These are phyloP conservation scores for Komagataella pastoris DNA, from an alignment of 805 yeast genomes.

Conservation along the genomic window DNA sequence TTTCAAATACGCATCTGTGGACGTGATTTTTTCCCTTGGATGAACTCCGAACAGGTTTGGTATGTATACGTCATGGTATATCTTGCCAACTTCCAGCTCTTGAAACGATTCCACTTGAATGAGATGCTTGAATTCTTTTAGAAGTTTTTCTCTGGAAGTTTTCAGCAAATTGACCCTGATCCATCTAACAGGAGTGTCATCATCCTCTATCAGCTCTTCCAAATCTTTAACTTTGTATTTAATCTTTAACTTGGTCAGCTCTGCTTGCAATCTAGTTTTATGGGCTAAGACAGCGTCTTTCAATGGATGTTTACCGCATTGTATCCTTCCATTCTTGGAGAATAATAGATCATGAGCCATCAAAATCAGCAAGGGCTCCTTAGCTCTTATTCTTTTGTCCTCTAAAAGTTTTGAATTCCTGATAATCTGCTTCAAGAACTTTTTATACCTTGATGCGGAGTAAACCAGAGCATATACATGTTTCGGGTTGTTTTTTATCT, in stretches of 20 bases:
- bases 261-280: constrained; percentile 74
- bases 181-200: constrained; percentile 72
- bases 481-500: constrained; percentile 56
- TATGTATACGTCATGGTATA: constrained; percentile 62
- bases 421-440: constrained; percentile 48
- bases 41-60: constrained; percentile 74
- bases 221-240: constrained; percentile 50
- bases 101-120: constrained; percentile 28
- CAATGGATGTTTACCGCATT: constrained; percentile 77
- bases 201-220: constrained; percentile 38
- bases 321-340: constrained; percentile 66
- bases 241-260: constrained; percentile 63
- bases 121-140: constrained; percentile 23
- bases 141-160: constrained; percentile 23
- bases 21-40: constrained; percentile 58
- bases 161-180: constrained; percentile 59
- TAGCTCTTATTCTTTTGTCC: constrained; percentile 30
- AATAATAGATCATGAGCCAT: constrained; percentile 74
- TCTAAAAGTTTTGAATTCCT: constrained; percentile 54
- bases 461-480: constrained; percentile 77
- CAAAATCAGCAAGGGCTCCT: constrained; percentile 41
- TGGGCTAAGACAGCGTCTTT: constrained; percentile 71
- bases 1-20: constrained; percentile 50
- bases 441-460: constrained; percentile 63
- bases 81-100: constrained; percentile 34